These are phyloP conservation scores for Piromyces finnis DNA, from an alignment of 192 early-diverging fungal species.

Conservation along the genomic window DNA sequence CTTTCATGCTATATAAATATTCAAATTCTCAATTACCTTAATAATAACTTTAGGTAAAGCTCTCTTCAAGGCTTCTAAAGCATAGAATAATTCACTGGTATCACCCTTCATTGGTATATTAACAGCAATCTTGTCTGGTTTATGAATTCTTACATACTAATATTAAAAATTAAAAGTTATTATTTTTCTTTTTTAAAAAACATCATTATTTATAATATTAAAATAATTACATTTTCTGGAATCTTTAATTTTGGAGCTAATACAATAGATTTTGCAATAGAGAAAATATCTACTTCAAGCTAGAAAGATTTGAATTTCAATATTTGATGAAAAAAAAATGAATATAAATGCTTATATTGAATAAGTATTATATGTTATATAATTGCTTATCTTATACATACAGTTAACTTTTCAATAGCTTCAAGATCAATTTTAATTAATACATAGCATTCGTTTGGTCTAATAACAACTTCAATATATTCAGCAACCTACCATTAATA, in stretches of 20 bases:
- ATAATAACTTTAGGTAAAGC: constrained; percentile 70
- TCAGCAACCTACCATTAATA: constrained; percentile 49
- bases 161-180: too few species aligned
- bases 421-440: constrained; percentile 68
- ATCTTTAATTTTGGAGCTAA: constrained; percentile 77
- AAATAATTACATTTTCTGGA: constrained; percentile 23
- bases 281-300: constrained; percentile 64
- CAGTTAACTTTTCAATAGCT: constrained; percentile 61
- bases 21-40: constrained; percentile 20
- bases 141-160: background rate
- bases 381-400: too few species aligned
- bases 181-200: too few species aligned
- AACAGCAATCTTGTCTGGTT: constrained; percentile 19
- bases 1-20: too few species aligned
- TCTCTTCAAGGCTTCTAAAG: constrained; percentile 67
- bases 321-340: too few species aligned
- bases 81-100: constrained; percentile 10
- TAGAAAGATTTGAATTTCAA: constrained; percentile 7
- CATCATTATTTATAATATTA: too few species aligned
- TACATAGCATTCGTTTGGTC: constrained; percentile 51
- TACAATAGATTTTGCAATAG: constrained; percentile 63
- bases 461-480: constrained; percentile 82
- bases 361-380: too few species aligned
- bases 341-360: too few species aligned
- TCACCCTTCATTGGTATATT: constrained; percentile 5